Evolutionary conservation across 495 filamentous ascomycete species (phyloP).

Genomic region (Xylaria acuta): DNA sequence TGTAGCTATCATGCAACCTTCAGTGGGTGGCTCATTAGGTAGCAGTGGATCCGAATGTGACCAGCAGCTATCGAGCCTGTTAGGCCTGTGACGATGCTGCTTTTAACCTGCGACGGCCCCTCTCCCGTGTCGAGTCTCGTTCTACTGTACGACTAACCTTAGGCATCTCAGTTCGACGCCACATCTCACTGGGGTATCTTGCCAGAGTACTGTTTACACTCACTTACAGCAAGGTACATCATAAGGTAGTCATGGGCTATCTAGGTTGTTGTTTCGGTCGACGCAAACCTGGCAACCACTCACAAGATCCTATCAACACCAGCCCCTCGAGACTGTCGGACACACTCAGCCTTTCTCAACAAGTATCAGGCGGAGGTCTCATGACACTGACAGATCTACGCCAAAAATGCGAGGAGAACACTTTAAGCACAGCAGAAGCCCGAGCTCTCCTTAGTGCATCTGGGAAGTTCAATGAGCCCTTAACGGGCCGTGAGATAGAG

Average conservation of each 20-base stretch:
- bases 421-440: slow-evolving; percentile 19
- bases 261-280: slow-evolving; percentile 11
- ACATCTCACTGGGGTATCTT: background rate
- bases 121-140: slow-evolving; percentile 12
- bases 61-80: slow-evolving; percentile 10
- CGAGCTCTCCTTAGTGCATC: slow-evolving; percentile 22
- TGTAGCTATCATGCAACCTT: background rate
- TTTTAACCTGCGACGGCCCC: slow-evolving; percentile 11
- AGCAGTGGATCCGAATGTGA: slow-evolving; percentile 12
- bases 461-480: slow-evolving; percentile 19
- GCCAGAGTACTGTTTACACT: background rate
- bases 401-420: slow-evolving; percentile 24
- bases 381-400: slow-evolving; percentile 19
- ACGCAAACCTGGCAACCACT: background rate
- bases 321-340: background rate
- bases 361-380: background rate
- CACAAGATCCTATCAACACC: background rate
- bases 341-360: background rate
- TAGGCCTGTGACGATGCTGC: slow-evolving; percentile 13
- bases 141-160: background rate
- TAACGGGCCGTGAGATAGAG: slow-evolving; percentile 23
- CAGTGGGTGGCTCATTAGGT: background rate
- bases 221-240: background rate
- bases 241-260: slow-evolving; percentile 7
- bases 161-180: slow-evolving; percentile 1